Conservation (phyloP, 176 grass and related monocot species). For the Carex kokanica region DNA sequence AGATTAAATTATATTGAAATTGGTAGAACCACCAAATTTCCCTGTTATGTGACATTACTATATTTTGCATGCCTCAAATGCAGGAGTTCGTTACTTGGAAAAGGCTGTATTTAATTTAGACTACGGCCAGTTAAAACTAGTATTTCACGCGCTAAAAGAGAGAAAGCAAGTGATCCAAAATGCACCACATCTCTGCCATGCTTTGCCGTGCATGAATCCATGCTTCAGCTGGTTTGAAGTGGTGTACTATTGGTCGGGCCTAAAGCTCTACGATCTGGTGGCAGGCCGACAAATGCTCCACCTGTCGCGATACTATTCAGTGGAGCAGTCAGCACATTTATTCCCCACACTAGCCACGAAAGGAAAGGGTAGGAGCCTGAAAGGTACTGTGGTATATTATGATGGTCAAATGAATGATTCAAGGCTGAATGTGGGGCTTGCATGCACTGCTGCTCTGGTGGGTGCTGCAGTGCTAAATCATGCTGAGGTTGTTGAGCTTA, state of each 20-base stretch:
- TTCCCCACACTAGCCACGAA: conserved; percentile 83
- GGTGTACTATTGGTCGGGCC: conserved; percentile 87
- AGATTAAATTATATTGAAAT: neutral
- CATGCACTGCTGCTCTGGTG: conserved; percentile 77
- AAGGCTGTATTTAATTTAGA: conserved; percentile 98
- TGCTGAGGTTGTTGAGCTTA: conserved; percentile 85
- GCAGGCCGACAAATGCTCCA: conserved; percentile 84
- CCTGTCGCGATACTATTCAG: conserved; percentile 95
- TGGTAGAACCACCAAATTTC: neutral
- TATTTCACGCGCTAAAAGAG: conserved; percentile 94
- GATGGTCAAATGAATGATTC: conserved; percentile 98
- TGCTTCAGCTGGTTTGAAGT: conserved; percentile 98
- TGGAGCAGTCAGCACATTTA: conserved; percentile 70
- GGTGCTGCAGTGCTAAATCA: conserved; percentile 89
- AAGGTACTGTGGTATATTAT: conserved; percentile 94
- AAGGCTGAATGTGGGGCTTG: conserved; percentile 81
- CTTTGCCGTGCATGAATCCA: conserved; percentile 93
- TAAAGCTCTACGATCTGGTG: conserved; percentile 91
- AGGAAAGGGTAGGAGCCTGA: conserved; percentile 57
- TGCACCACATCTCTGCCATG: conserved; percentile 84
- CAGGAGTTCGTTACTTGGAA: conserved; percentile 93
- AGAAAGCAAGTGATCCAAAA: conserved; percentile 91
- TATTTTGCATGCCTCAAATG: conserved; percentile 18
- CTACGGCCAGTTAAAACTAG: conserved; percentile 84
- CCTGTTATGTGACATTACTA: neutral